These are phyloP conservation scores for Hypoxylon sp. DNA, from an alignment of 2,329 filamentous ascomycete species.

Conservation along the genomic window DNA sequence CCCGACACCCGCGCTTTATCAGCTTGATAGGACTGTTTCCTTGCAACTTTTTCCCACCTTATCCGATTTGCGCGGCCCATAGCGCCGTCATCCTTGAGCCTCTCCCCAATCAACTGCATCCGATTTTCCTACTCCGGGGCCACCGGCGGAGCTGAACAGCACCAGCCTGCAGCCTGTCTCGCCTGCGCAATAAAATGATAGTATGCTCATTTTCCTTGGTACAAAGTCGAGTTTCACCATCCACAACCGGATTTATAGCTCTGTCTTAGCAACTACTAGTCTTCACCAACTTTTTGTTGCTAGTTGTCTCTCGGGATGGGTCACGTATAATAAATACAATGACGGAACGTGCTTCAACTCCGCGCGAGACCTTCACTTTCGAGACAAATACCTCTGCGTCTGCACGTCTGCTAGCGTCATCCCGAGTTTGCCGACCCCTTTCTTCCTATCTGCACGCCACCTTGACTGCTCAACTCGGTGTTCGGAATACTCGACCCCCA, in stretches of 20 bases:
- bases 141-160: not conserved
- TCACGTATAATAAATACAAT: not conserved
- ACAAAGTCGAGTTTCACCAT: not conserved
- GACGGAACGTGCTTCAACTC: not conserved
- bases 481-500: not conserved
- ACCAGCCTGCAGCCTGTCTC: too few relatives aligned
- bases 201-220: not conserved
- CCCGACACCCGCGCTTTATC: conserved; percentile 4
- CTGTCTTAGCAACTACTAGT: not conserved
- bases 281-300: not conserved
- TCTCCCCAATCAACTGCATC: not conserved
- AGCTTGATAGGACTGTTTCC: conserved; percentile 3
- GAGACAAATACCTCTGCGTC: not conserved
- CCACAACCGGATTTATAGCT: not conserved
- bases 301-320: too few relatives aligned
- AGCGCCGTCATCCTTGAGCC: not conserved
- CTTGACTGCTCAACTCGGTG: not conserved
- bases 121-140: not conserved
- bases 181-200: too few relatives aligned
- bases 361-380: not conserved
- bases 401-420: not conserved
- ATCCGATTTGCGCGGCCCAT: not conserved
- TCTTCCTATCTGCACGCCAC: not conserved
- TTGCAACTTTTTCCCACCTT: too few relatives aligned
- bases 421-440: not conserved